These are phyloP conservation scores for Penicillium tannophilum DNA, from an alignment of 495 filamentous ascomycete genomes.

Conservation along the genomic window DNA sequence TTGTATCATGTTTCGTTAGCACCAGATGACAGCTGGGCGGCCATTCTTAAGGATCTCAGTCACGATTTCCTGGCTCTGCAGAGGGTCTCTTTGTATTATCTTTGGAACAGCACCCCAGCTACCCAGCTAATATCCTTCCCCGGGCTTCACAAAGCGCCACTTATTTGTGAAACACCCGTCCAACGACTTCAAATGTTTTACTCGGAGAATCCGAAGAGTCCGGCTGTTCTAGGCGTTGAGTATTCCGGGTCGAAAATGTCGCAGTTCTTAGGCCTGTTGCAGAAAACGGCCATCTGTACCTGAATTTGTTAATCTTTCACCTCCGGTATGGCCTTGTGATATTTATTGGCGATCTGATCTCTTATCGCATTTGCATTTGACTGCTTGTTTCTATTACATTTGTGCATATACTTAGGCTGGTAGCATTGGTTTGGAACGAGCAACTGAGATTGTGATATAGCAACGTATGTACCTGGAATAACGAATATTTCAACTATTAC, in stretches of 20 bases:
- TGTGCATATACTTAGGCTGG: neutral
- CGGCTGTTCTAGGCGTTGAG: slow-evolving; percentile 25
- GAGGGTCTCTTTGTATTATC: slow-evolving; percentile 28
- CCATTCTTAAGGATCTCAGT: slow-evolving; percentile 21
- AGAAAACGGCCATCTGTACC: slow-evolving; percentile 5
- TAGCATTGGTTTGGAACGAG: neutral
- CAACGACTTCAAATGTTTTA: slow-evolving; percentile 25
- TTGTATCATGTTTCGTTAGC: slow-evolving; percentile 27
- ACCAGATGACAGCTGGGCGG: slow-evolving; percentile 19
- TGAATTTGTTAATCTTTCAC: neutral
- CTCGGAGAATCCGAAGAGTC: slow-evolving; percentile 21
- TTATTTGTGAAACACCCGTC: slow-evolving; percentile 8
- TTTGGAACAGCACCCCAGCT: slow-evolving; percentile 24
- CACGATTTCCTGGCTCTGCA: slow-evolving; percentile 13
- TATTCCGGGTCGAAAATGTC: slow-evolving; percentile 29
- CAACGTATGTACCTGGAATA: neutral
- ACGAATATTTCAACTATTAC: neutral
- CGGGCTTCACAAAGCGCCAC: slow-evolving; percentile 20
- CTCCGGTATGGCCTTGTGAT: neutral
- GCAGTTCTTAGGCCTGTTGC: slow-evolving; percentile 22
- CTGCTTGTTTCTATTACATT: neutral
- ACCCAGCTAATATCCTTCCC: slow-evolving; percentile 26
- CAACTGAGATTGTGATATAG: neutral
- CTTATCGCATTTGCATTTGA: neutral
- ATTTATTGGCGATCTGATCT: neutral